Conservation (phyloP, 805 yeast genomes). For the Cyberlindnera mrakii region DNA sequence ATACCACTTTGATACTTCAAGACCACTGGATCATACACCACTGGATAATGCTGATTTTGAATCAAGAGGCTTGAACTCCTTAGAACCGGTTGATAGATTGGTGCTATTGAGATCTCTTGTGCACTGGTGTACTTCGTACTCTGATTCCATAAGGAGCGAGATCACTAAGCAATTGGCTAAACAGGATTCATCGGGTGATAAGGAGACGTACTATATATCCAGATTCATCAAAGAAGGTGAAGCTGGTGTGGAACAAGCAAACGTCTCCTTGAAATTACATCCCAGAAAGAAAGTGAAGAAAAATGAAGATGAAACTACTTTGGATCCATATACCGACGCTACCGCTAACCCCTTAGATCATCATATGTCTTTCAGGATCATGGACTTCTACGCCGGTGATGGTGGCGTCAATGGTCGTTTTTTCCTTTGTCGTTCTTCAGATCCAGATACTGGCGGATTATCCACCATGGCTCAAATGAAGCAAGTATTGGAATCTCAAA, state of each 20-base stretch:
- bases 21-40: conserved; percentile 16
- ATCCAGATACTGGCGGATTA: conserved; percentile 13
- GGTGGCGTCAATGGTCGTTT: conserved; percentile 22
- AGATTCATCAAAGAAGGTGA: conserved; percentile 21
- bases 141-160: conserved; percentile 14
- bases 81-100: conserved; percentile 20
- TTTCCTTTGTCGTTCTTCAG: conserved; percentile 19
- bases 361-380: conserved; percentile 17
- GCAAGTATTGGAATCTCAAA: conserved; percentile 1
- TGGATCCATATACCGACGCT: conserved; percentile 15
- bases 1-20: conserved; percentile 9
- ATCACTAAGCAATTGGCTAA: conserved; percentile 7
- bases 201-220: conserved; percentile 21
- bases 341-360: conserved; percentile 14
- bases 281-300: conserved; percentile 12
- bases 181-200: conserved; percentile 18
- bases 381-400: conserved; percentile 25
- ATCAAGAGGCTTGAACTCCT: conserved; percentile 10
- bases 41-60: conserved; percentile 17
- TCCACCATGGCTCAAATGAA: conserved; percentile 9
- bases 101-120: conserved; percentile 17
- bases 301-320: conserved; percentile 1
- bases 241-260: conserved; percentile 15
- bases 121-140: conserved; percentile 18
- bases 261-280: conserved; percentile 9